Evolutionary conservation across 805 yeast genomes (phyloP), one percentile per base, ranked within the genome.

Genomic region (Dipodascopsis uninucleata): DNA sequence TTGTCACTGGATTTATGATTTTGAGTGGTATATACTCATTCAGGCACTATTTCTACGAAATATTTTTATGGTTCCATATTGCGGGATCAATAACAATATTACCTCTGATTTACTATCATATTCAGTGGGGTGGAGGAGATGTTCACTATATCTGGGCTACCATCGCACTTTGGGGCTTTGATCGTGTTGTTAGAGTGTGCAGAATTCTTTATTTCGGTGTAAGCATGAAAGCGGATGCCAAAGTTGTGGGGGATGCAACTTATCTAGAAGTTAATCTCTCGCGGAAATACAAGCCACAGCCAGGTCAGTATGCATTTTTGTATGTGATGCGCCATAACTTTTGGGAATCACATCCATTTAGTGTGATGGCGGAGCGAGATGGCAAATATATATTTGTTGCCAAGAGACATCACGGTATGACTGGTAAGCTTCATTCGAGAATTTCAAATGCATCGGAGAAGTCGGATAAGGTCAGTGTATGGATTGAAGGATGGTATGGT

Each of bases 111-210:
- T 82, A 79, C 76, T 66, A 68, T 31, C 94, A 85, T 61, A 42
- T 32, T 37, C 24, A 56, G 57, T 43, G 3, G 61, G 67, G 28
- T 59, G 67, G 71, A 40, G 77, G 75, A 1, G 76, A 77, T 74
- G 70, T 71, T 55, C 74, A 70, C 44, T 77, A 72, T 65, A 56
- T 73, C 17, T 78, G 75, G 45, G 74, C 78, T 3, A 59, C 80
- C 6, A 71, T 77, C 47, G 81, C 77, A 0, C 69, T 86, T 6
- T 87, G 95, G 95, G 72, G 68, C 1, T 70, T 78, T 53, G 94
- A 87, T 59, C 68, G 89, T 43, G 48, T 77, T 0, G 57, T 75
- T 10, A 72, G 95, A 52, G 47, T 80, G 8, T 65, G 71, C 1
- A 72, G 86, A 43, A 62, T 85, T 1, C 41, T 73, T 10, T 58